Conservation (phyloP, 257 asterid genomes). For the Apocynum venetum region DNA sequence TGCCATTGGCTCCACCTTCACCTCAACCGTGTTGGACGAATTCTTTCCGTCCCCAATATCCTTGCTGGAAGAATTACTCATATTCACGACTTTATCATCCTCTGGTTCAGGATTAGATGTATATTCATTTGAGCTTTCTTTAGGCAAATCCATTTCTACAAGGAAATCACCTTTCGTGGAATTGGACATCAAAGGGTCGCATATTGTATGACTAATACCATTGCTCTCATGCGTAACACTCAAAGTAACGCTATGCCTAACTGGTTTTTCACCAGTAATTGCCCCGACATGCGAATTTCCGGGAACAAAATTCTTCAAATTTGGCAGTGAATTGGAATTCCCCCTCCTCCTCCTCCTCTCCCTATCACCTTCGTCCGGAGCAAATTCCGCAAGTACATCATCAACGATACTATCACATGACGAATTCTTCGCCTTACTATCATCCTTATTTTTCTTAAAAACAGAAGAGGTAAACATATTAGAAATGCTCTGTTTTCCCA, state of each 20-base stretch:
- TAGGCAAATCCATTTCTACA: conserved; percentile 18
- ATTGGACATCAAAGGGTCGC: conserved; percentile 23
- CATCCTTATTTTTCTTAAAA: conserved; percentile 61
- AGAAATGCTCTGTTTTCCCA: conserved; percentile 87
- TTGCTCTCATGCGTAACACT: conserved; percentile 25
- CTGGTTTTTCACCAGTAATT: conserved; percentile 44
- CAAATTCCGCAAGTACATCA: conserved; percentile 88
- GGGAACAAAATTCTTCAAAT: conserved; percentile 17
- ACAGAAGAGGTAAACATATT: conserved; percentile 76
- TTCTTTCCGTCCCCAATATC: conserved; percentile 24
- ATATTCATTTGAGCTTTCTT: conserved; percentile 17
- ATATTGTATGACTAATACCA: conserved; percentile 19
- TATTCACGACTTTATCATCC: conserved; percentile 26
- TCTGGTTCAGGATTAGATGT: conserved; percentile 8
- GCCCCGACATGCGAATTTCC: conserved; percentile 20
- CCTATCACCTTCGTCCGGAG: conserved; percentile 83
- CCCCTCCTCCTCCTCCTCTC: conserved; percentile 67
- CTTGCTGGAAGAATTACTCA: conserved; percentile 17
- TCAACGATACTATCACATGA: conserved; percentile 80
- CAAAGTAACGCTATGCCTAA: conserved; percentile 23
- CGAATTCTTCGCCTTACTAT: conserved; percentile 32
- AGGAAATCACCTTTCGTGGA: conserved; percentile 16
- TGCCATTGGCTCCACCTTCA: conserved; percentile 25
- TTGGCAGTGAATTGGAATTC: conserved; percentile 23
- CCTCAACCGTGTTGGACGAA: conserved; percentile 28